A percentile compares a stretch with the other conserved stretches of the same genome.
Evolutionary conservation across 345 rosid species (phyloP).

Genomic region (Arabidopsis thaliana): DNA sequence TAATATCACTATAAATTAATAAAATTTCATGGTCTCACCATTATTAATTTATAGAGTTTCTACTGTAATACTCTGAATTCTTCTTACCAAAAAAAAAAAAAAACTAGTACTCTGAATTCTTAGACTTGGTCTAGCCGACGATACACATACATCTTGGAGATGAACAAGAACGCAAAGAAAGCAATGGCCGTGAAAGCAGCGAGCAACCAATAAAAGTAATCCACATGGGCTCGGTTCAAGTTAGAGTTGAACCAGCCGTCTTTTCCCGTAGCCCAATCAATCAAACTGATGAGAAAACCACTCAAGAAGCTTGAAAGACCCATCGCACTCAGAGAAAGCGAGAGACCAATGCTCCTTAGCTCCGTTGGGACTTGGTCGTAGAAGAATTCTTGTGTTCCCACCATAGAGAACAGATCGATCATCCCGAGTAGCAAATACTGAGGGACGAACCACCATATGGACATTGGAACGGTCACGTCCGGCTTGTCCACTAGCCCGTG

Average conservation of each 20-base stretch:
- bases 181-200: slow-evolving; percentile 31
- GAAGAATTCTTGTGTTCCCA: slow-evolving; percentile 43
- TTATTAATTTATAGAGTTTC: too few relatives aligned
- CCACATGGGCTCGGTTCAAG: slow-evolving; percentile 40
- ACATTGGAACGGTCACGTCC: slow-evolving; percentile 36
- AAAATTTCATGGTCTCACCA: too few relatives aligned
- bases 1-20: too few relatives aligned
- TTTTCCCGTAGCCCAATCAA: slow-evolving; percentile 28
- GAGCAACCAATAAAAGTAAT: slow-evolving; percentile 43
- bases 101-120: background rate
- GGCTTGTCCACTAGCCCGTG: slow-evolving; percentile 22
- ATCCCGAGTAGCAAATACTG: slow-evolving; percentile 43
- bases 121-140: slow-evolving; percentile 25
- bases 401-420: slow-evolving; percentile 36
- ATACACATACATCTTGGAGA: slow-evolving; percentile 38
- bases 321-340: slow-evolving; percentile 39
- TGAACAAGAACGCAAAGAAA: slow-evolving; percentile 33
- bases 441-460: slow-evolving; percentile 51
- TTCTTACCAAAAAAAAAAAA: too few relatives aligned
- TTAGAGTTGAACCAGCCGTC: slow-evolving; percentile 40
- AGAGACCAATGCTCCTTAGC: slow-evolving; percentile 39
- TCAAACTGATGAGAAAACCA: slow-evolving; percentile 32
- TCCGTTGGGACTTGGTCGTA: slow-evolving; percentile 43
- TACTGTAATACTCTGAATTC: too few relatives aligned
- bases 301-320: slow-evolving; percentile 42